Percentiles rank a stretch among this genome's conserved stretches.
Evolutionary conservation across 2,329 filamentous ascomycete genomes (phyloP).

Genomic region (Neophaeococcomyces mojaviensis): DNA sequence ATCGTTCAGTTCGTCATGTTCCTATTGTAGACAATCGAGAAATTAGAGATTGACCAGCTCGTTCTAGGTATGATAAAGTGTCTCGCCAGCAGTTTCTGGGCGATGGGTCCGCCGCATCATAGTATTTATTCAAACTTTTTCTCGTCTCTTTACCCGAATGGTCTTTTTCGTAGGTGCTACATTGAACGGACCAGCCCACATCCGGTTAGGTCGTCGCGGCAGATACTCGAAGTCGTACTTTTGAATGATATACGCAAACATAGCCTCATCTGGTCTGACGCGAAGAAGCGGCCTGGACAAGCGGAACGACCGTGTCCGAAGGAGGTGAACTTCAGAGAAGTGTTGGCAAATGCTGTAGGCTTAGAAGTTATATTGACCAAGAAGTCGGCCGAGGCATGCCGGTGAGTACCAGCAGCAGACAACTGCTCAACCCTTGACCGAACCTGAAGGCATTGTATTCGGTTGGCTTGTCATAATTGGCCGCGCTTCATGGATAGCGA

Average conservation of each 20-base stretch:
- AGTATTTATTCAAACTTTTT: neutral
- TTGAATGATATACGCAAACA: slow-evolving; percentile 25
- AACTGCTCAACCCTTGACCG: slow-evolving; percentile 2
- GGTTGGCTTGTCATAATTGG: slow-evolving; percentile 36
- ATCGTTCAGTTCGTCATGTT: too few species aligned
- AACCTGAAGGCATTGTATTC: slow-evolving; percentile 47
- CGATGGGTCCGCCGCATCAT: too few species aligned
- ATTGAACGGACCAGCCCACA: slow-evolving; percentile 12
- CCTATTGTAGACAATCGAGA: too few species aligned
- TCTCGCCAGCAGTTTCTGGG: too few species aligned
- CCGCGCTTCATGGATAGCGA: slow-evolving; percentile 42
- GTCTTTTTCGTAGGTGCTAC: slow-evolving; percentile 16
- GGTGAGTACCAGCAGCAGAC: slow-evolving; percentile 23
- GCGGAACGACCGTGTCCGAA: slow-evolving; percentile 53
- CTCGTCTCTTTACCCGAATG: slow-evolving; percentile 12
- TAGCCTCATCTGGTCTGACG: slow-evolving; percentile 25
- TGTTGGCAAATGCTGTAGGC: slow-evolving; percentile 41
- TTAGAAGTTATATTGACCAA: neutral
- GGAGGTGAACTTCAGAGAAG: slow-evolving; percentile 43
- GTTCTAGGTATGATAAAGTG: too few species aligned
- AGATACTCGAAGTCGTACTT: slow-evolving; percentile 26
- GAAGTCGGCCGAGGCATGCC: slow-evolving; percentile 26
- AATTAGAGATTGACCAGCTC: too few species aligned
- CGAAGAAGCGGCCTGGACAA: slow-evolving; percentile 30
- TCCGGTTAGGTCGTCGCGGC: slow-evolving; percentile 7